phyloP scores from a whole-genome alignment of 306 rosid genomes.

The Bauhinia variegata region DNA sequence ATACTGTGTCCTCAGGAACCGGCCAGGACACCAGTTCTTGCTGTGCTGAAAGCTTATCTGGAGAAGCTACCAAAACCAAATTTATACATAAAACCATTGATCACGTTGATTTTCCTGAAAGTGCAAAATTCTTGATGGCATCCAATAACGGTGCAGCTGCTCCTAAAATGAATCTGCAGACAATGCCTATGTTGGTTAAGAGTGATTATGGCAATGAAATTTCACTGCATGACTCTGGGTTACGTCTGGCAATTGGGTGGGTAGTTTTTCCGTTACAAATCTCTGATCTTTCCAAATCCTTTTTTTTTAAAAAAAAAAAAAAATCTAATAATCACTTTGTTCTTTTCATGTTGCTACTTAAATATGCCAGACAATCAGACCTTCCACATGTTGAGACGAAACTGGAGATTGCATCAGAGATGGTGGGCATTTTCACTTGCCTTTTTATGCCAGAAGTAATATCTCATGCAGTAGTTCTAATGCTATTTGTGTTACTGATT shows the following conservation, averaged over 20 bases:
- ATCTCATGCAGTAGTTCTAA: constrained; percentile 18
- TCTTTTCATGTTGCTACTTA: constrained; percentile 40
- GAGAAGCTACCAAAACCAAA: constrained; percentile 39
- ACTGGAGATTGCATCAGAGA: constrained; percentile 39
- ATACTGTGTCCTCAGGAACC: constrained; percentile 36
- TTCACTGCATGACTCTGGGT: constrained; percentile 37
- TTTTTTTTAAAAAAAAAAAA: neutral
- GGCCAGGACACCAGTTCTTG: constrained; percentile 26
- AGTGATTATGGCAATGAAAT: constrained; percentile 36
- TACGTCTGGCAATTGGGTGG: constrained; percentile 57
- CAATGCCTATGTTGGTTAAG: constrained; percentile 32
- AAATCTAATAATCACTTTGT: neutral
- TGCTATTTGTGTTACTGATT: constrained; percentile 13
- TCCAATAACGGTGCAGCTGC: constrained; percentile 30
- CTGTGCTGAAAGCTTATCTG: constrained; percentile 42
- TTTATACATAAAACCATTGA: constrained; percentile 31
- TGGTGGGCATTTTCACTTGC: constrained; percentile 41
- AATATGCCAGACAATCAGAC: constrained; percentile 37
- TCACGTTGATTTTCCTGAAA: constrained; percentile 32
- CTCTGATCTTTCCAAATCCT: neutral
- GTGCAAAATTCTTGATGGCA: constrained; percentile 20
- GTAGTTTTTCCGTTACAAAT: constrained; percentile 35
- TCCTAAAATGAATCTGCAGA: constrained; percentile 26
- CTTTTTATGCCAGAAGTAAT: neutral
- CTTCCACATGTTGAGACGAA: constrained; percentile 40